Evolutionary conservation across 495 filamentous ascomycete genomes (phyloP).

Genomic region (Lasiosphaeriaceae sp.): DNA sequence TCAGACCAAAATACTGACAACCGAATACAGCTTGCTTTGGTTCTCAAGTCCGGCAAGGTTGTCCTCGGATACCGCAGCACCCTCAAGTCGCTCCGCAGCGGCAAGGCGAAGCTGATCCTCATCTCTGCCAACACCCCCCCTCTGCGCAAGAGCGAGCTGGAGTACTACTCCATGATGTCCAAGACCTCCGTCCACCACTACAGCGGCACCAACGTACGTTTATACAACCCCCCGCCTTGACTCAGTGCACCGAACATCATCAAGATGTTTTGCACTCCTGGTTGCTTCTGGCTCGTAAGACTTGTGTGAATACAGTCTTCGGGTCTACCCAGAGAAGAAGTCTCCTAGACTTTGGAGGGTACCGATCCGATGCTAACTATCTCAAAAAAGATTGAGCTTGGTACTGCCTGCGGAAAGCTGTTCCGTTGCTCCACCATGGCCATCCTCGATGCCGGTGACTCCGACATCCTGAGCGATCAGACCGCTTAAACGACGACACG

Average conservation of each 20-base stretch:
- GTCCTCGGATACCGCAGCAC: conserved; percentile 87
- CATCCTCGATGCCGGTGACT: conserved; percentile 95
- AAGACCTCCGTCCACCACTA: conserved; percentile 97
- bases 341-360: conserved; percentile 82
- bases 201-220: conserved; percentile 92
- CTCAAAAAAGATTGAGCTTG: conserved; percentile 79
- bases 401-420: conserved; percentile 62
- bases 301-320: conserved; percentile 20
- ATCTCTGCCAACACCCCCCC: conserved; percentile 82
- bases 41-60: conserved; percentile 92
- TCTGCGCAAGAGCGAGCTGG: conserved; percentile 90
- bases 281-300: conserved; percentile 10
- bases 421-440: conserved; percentile 87
- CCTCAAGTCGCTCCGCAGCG: conserved; percentile 87
- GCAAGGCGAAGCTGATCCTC: conserved; percentile 75
- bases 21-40: conserved; percentile 62
- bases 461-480: conserved; percentile 81
- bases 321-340: conserved; percentile 74
- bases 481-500: conserved; percentile 45
- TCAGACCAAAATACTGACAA: not conserved
- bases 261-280: conserved; percentile 4
- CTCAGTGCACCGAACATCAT: conserved; percentile 6
- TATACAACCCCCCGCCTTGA: conserved; percentile 14
- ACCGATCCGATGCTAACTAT: conserved; percentile 48
- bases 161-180: conserved; percentile 87